These are phyloP conservation scores for Cyberlindnera mrakii DNA, from an alignment of 805 yeast species.

Conservation along the genomic window DNA sequence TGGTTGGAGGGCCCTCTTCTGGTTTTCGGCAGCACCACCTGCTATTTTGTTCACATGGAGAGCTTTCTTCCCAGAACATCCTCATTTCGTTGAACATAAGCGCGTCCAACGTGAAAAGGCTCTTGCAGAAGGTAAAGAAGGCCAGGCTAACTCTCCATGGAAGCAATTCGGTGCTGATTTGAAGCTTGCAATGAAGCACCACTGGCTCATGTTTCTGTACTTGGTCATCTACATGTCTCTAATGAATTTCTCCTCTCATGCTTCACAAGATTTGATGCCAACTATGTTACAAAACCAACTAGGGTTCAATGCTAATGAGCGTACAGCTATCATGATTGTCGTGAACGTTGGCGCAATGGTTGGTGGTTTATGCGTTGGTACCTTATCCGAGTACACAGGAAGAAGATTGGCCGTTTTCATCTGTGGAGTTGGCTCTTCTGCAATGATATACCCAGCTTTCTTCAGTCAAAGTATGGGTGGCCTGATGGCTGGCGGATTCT, in stretches of 20 bases:
- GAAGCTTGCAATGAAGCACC: slow-evolving; percentile 33
- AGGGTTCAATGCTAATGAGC: slow-evolving; percentile 35
- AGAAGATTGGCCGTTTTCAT: slow-evolving; percentile 50
- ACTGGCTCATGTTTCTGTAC: slow-evolving; percentile 59
- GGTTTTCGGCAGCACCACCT: slow-evolving; percentile 71
- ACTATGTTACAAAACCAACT: slow-evolving; percentile 53
- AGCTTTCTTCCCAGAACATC: slow-evolving; percentile 53
- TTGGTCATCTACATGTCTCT: slow-evolving; percentile 59
- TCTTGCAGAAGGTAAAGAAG: slow-evolving; percentile 21
- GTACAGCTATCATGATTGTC: slow-evolving; percentile 56
- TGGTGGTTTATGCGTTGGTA: slow-evolving; percentile 60
- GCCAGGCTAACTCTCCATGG: slow-evolving; percentile 15
- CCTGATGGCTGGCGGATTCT: slow-evolving; percentile 56
- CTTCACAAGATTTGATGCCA: slow-evolving; percentile 70
- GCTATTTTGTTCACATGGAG: slow-evolving; percentile 55
- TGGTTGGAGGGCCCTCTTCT: slow-evolving; percentile 66
- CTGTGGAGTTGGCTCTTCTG: slow-evolving; percentile 50
- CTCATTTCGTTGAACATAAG: slow-evolving; percentile 36
- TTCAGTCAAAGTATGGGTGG: slow-evolving; percentile 28
- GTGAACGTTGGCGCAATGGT: slow-evolving; percentile 62
- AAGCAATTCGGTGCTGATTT: slow-evolving; percentile 25
- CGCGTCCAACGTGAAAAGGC: slow-evolving; percentile 20
- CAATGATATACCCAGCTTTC: slow-evolving; percentile 57
- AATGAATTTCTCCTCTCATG: slow-evolving; percentile 68
- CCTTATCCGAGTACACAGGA: slow-evolving; percentile 50